A percentile compares a stretch with the other conserved stretches of the same genome.
Conservation (phyloP, 768 basidiomycete species). For the Termitomyces sp. region DNA sequence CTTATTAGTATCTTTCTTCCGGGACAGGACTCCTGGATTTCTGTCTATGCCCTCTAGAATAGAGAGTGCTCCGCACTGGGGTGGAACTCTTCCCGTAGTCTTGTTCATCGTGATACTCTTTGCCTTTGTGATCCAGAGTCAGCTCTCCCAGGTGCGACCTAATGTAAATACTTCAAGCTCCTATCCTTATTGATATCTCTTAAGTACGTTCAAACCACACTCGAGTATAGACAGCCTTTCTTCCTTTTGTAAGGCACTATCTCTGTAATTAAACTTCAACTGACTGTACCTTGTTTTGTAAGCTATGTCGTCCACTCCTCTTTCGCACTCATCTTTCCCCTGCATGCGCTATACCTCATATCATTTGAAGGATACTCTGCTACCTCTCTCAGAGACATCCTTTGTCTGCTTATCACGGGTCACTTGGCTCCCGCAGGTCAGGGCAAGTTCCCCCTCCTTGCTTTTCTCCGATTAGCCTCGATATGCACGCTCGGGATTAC, state of each 20-base stretch:
- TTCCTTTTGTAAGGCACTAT: slow-evolving; percentile 69
- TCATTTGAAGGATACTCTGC: slow-evolving; percentile 42
- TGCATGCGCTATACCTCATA: slow-evolving; percentile 69
- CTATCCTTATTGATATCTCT: background rate
- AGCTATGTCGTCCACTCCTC: slow-evolving; percentile 87
- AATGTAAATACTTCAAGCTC: background rate
- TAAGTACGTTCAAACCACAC: slow-evolving; percentile 73
- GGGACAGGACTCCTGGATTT: background rate
- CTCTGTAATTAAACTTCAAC: background rate
- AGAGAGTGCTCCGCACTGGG: slow-evolving; percentile 28
- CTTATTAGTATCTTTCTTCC: too few relatives aligned
- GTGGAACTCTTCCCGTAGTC: slow-evolving; percentile 41
- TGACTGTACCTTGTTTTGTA: background rate
- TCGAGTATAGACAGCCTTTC: slow-evolving; percentile 83
- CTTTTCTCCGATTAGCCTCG: slow-evolving; percentile 32
- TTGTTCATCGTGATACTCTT: slow-evolving; percentile 58
- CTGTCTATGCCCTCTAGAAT: slow-evolving; percentile 21
- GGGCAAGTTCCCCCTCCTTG: slow-evolving; percentile 27
- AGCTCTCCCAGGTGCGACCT: slow-evolving; percentile 64
- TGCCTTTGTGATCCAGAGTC: slow-evolving; percentile 73
- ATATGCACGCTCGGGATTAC: slow-evolving; percentile 54
- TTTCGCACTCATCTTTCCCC: slow-evolving; percentile 73
- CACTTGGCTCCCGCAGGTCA: slow-evolving; percentile 35
- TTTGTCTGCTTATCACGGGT: slow-evolving; percentile 43
- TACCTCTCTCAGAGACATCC: slow-evolving; percentile 41